Percentiles rank a stretch among this genome's conserved stretches.
Conservation (phyloP, 768 basidiomycete genomes). For the Melanogaster broomeanus region DNA sequence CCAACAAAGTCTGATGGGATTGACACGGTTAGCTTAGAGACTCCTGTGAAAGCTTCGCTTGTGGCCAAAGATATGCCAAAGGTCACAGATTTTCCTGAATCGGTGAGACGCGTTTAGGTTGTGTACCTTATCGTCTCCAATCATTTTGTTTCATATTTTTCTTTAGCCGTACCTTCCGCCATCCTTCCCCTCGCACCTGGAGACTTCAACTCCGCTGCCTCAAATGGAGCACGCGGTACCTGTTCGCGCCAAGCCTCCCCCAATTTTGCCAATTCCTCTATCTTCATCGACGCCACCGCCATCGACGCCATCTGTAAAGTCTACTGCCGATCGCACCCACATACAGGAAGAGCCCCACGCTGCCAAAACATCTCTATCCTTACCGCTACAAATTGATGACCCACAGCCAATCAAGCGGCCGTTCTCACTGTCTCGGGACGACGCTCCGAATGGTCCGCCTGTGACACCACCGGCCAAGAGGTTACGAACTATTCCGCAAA, state of each 20-base stretch:
- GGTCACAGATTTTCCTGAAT: slow-evolving; percentile 39
- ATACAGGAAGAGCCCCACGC: slow-evolving; percentile 3
- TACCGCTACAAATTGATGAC: slow-evolving; percentile 14
- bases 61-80: slow-evolving; percentile 14
- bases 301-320: slow-evolving; percentile 18
- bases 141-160: slow-evolving; percentile 1
- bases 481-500: slow-evolving; percentile 13
- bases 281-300: slow-evolving; percentile 28
- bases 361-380: slow-evolving; percentile 11
- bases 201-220: slow-evolving; percentile 54
- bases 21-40: slow-evolving; percentile 2
- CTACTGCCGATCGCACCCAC: slow-evolving; percentile 17
- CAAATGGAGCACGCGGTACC: slow-evolving; percentile 12
- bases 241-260: slow-evolving; percentile 43
- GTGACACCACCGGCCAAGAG: slow-evolving; percentile 27
- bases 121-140: slow-evolving; percentile 14
- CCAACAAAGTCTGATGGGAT: neutral
- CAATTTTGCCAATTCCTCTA: slow-evolving; percentile 34
- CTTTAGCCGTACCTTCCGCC: slow-evolving; percentile 51
- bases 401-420: slow-evolving; percentile 30
- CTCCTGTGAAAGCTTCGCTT: slow-evolving; percentile 1
- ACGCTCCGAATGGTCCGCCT: slow-evolving; percentile 8
- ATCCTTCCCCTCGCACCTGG: slow-evolving; percentile 53
- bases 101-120: slow-evolving; percentile 29
- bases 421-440: slow-evolving; percentile 30